Evolutionary conservation across 148 eudicot species (phyloP).

Genomic region (Vaccinium darrowii): DNA sequence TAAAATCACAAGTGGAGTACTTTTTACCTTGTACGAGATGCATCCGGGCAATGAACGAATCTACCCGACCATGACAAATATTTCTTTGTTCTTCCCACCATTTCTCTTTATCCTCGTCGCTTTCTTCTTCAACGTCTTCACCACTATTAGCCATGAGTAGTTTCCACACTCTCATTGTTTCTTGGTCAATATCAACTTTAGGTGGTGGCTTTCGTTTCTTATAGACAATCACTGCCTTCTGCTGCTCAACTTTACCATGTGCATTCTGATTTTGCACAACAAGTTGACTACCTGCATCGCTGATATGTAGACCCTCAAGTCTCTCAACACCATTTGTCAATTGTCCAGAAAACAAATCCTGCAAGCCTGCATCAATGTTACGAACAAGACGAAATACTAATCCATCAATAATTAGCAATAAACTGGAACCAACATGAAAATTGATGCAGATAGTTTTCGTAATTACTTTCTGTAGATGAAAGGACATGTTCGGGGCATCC

Average conservation of each 20-base stretch:
- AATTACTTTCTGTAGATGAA: slow-evolving; percentile 9
- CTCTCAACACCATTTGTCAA: slow-evolving; percentile 12
- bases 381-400: neutral
- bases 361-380: slow-evolving; percentile 16
- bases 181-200: slow-evolving; percentile 90
- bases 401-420: neutral
- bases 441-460: neutral
- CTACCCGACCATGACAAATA: slow-evolving; percentile 73
- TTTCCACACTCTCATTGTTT: slow-evolving; percentile 84
- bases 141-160: slow-evolving; percentile 71
- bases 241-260: neutral
- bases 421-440: neutral
- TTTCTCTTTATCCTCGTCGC: slow-evolving; percentile 76
- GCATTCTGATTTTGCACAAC: slow-evolving; percentile 10
- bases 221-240: slow-evolving; percentile 4
- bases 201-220: slow-evolving; percentile 62
- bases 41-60: slow-evolving; percentile 94
- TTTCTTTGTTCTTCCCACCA: slow-evolving; percentile 92
- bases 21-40: slow-evolving; percentile 89
- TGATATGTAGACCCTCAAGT: slow-evolving; percentile 1
- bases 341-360: slow-evolving; percentile 1
- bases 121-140: slow-evolving; percentile 78
- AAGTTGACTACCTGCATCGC: slow-evolving; percentile 4
- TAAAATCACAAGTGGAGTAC: neutral
- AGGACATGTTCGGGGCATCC: neutral